Evolutionary conservation across 2,329 filamentous ascomycete species (phyloP), one percentile per base, ranked within the genome.

Genomic region (Calonectria pseudoreteaudii): DNA sequence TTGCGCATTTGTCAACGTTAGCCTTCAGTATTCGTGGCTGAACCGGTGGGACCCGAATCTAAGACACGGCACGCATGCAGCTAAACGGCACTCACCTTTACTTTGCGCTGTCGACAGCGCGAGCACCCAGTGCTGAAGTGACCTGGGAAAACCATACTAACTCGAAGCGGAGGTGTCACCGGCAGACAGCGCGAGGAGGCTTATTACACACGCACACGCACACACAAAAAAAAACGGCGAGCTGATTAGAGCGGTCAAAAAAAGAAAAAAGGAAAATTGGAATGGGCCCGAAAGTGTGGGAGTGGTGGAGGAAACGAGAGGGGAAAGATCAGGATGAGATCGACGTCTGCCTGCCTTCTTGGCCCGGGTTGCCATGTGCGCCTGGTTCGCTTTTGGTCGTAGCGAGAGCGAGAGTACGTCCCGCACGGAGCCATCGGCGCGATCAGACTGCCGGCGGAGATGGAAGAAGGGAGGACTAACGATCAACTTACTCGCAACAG

Each of bases 91-190:
- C 77, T 78, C 75, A 79, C 81, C 81, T 82, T 82, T 28, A 82
- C 79, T 67, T 82, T 82, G 14, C 81, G 80, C 30, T 81, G 80
- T 16, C 81, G 79, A 73, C 81, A 82, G 8, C 81, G 81, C 50
- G 77, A 66, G 73, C 81, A 82, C 10, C 81, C 81, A 18, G 80
- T 80, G 67, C 79, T 81, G 76, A 82, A 82, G 44, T 77, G 80
- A 28, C 81, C 81, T 49, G 81, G 81, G 38, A 82, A 82, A 11
- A 82, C 81, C 81, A 62, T 62, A 14, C 56, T 62, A 62, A 62
- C 56, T 41, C 14, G 56, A 62, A 41, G 14, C 13, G 56, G 56
- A 41, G 18, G 6, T 62, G 3, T 26, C 20, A 18, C 56, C 56
- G 34, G 26, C 31, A 7, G 13, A 20, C 34, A 14, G 28, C n/a